A percentile compares a stretch with the other conserved stretches of the same genome.
Conservation (phyloP, 257 asterid species). For the Primulina eburnea region DNA sequence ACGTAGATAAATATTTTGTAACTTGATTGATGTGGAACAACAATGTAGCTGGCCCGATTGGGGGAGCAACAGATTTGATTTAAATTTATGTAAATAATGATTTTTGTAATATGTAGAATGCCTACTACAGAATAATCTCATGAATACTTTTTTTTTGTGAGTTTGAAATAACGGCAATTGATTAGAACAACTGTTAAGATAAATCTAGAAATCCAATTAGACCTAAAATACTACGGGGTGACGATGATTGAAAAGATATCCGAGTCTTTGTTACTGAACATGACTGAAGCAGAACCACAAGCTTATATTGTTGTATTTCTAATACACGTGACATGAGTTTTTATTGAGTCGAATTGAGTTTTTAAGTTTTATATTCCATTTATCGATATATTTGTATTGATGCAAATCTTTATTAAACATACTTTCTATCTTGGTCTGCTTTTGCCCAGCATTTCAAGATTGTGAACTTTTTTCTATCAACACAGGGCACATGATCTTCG, state of each 20-base stretch:
- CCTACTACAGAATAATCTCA: neutral
- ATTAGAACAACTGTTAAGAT: neutral
- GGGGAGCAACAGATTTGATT: neutral
- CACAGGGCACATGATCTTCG: slow-evolving; percentile 76
- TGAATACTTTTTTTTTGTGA: neutral
- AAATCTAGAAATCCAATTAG: neutral
- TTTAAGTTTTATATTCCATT: too few species aligned
- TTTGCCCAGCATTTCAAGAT: too few species aligned
- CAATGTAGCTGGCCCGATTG: neutral
- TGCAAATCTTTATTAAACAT: neutral
- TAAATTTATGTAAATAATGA: neutral
- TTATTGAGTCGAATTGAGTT: neutral
- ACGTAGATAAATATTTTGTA: neutral
- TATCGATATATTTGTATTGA: too few species aligned
- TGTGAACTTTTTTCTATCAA: neutral
- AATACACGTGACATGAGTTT: neutral
- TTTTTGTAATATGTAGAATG: slow-evolving; percentile 2
- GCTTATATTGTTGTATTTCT: neutral
- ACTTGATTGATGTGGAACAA: neutral
- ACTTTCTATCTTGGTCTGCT: neutral
- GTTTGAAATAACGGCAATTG: neutral
- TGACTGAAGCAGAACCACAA: neutral
- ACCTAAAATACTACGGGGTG: neutral
- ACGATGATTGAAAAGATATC: neutral
- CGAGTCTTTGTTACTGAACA: neutral